Evolutionary conservation across 1,139 yeast species (phyloP).

Genomic region (Blastobotrys buckinghamii): DNA sequence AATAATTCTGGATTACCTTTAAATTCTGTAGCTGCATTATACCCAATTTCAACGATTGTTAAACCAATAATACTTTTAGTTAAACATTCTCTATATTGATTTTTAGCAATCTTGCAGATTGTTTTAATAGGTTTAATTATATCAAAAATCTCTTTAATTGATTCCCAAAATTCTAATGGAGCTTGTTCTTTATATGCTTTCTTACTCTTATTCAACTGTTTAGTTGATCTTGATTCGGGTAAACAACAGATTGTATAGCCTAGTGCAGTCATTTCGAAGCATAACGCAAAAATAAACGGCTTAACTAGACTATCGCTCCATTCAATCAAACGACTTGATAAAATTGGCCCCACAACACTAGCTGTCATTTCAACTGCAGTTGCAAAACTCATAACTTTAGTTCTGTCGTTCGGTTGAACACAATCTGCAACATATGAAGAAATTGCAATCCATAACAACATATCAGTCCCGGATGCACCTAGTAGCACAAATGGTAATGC

Average conservation of each 20-base stretch:
- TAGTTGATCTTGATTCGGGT: not conserved
- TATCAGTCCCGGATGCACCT: conserved; percentile 5
- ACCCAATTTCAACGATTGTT: conserved; percentile 1
- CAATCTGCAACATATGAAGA: conserved; percentile 8
- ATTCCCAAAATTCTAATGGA: not conserved
- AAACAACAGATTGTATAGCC: not conserved
- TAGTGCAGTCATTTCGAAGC: not conserved
- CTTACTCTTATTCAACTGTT: not conserved
- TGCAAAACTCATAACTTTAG: not conserved
- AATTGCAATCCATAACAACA: conserved; percentile 1
- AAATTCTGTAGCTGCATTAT: not conserved
- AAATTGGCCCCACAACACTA: not conserved
- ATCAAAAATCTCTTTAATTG: conserved; percentile 1
- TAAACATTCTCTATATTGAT: not conserved
- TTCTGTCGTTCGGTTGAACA: not conserved
- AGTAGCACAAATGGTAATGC: not conserved
- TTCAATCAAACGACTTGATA: not conserved
- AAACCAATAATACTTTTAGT: not conserved
- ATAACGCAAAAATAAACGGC: not conserved
- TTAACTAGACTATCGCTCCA: not conserved
- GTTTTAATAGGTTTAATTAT: conserved; percentile 2
- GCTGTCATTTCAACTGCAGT: not conserved
- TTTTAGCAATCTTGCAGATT: not conserved
- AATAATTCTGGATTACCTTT: not conserved
- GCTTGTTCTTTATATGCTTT: not conserved